Conservation (phyloP, 163 green algal species). For the Scenedesmus sp. region DNA sequence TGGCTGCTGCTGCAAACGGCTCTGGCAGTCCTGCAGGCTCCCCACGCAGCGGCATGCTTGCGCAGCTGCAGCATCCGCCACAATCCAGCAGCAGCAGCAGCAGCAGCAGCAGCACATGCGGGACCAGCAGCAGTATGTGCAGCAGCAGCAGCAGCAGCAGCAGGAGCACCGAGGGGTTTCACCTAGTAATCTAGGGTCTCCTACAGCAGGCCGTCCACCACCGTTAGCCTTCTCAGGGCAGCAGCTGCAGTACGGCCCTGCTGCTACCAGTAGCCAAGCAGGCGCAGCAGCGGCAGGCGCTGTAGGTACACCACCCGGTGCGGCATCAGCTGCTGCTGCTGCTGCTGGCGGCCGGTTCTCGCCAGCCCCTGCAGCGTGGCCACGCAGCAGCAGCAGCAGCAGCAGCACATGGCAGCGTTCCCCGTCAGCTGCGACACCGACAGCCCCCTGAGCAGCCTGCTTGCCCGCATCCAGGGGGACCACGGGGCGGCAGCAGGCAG, state of each 20-base stretch:
- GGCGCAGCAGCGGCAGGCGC: not conserved
- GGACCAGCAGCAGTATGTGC: not conserved
- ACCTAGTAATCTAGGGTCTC: not conserved
- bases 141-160: constrained; percentile 47
- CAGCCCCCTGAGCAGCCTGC: constrained; percentile 40
- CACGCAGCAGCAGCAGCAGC: constrained; percentile 8
- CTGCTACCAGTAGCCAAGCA: constrained; percentile 3
- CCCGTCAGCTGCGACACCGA: constrained; percentile 10
- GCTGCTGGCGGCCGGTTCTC: constrained; percentile 12
- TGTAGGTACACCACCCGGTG: not conserved
- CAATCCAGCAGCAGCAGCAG: constrained; percentile 44
- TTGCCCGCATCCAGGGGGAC: constrained; percentile 52
- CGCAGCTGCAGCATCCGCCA: constrained; percentile 36
- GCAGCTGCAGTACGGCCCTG: constrained; percentile 48
- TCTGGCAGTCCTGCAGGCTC: not conserved
- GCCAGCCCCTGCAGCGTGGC: not conserved
- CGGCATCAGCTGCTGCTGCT: not conserved
- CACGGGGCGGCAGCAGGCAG: not conserved
- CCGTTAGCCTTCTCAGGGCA: constrained; percentile 19
- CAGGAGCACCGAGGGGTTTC: not conserved
- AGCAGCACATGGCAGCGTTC: not conserved
- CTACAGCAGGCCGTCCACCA: not conserved
- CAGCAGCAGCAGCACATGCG: constrained; percentile 18
- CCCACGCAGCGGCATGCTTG: constrained; percentile 8
- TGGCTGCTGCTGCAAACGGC: constrained; percentile 34